These are phyloP conservation scores for Tylopilus orsonianus DNA, from an alignment of 1,284 basidiomycete genomes.

Conservation along the genomic window DNA sequence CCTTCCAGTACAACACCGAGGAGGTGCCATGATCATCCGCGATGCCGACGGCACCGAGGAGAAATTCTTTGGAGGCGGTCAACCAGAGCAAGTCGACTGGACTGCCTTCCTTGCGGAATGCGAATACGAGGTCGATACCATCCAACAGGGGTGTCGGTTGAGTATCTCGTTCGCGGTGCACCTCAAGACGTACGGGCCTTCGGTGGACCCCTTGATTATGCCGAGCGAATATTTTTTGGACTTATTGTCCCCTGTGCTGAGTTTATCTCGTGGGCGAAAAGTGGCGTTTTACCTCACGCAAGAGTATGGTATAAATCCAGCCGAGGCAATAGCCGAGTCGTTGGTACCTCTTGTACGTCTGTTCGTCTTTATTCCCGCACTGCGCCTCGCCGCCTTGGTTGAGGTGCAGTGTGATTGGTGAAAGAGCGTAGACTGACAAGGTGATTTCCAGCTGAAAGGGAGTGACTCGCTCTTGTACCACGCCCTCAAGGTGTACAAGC, in stretches of 20 bases:
- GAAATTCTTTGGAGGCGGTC: constrained; percentile 60
- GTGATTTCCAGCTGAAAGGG: constrained; percentile 59
- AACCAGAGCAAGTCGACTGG: constrained; percentile 70
- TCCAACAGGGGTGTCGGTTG: constrained; percentile 67
- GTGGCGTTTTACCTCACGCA: constrained; percentile 70
- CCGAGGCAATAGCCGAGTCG: constrained; percentile 65
- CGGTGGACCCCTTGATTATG: constrained; percentile 61
- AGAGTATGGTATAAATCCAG: constrained; percentile 73
- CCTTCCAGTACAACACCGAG: constrained; percentile 69
- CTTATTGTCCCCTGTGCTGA: constrained; percentile 65
- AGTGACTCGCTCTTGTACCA: constrained; percentile 74
- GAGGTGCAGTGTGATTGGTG: constrained; percentile 13
- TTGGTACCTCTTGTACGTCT: constrained; percentile 65
- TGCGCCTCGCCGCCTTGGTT: constrained; percentile 1
- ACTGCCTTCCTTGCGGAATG: constrained; percentile 70
- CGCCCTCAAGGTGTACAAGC: constrained; percentile 72
- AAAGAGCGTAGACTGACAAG: constrained; percentile 20
- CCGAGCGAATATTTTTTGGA: constrained; percentile 75
- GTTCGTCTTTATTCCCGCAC: constrained; percentile 8
- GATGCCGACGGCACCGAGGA: constrained; percentile 60
- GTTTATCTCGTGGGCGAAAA: constrained; percentile 63
- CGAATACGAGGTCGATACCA: constrained; percentile 68
- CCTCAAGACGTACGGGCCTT: constrained; percentile 63
- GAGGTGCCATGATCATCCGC: constrained; percentile 62
- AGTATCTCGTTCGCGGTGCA: constrained; percentile 71